Base-by-base conservation (phyloP, 2,329 filamentous ascomycete genomes). In the Venturia effusa region DNA sequence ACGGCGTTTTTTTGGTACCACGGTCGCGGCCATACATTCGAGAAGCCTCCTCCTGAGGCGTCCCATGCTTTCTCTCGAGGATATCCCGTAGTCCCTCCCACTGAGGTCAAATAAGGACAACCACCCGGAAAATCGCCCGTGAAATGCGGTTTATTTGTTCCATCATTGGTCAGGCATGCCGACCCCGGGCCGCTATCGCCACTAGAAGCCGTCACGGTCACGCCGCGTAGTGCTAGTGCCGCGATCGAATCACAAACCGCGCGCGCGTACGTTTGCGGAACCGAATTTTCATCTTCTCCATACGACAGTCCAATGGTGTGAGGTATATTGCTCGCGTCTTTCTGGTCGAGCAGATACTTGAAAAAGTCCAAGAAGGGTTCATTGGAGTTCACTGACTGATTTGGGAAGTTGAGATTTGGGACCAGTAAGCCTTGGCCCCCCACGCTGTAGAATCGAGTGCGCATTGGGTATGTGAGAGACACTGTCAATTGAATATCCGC, bases 361-460 rank as follows among this genome's bases (percentile, higher is more conserved):
- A 76, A 76, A 67, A 73, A 73, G 15, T 75, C 73, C 22, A 77
- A 67, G 54, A 74, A 77, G 1, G 80, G 80, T 73, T 82, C 80
- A 64, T 81, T 81, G 63, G 70, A 68, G 66, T 80, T 78, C 63
- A 75, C 69, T 11, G 70, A 73, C 15, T 68, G 66, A 37, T 71
- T 70, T 0, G 79, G 79, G 66, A 80, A 74, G 67, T 80, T 78
- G 1, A 80, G 71, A 67, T 81, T 78, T 0, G 79, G 79, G 17
- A 81, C 71, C 7, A 81, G 73, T 4, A 69, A 66, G 19, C 64
- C 64, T 43, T 19, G 34, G 8, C 64, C 64, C 10, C 61, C 54
- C 10, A 64, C 61, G 55, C 54, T 54, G 34, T 66, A 66, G 39
- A 66, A 66, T 3, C 54, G 24, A 40, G 54, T 61, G 11, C n/a